phyloP scores from a whole-genome alignment of 257 asterid species.

The Plantago elongata region DNA sequence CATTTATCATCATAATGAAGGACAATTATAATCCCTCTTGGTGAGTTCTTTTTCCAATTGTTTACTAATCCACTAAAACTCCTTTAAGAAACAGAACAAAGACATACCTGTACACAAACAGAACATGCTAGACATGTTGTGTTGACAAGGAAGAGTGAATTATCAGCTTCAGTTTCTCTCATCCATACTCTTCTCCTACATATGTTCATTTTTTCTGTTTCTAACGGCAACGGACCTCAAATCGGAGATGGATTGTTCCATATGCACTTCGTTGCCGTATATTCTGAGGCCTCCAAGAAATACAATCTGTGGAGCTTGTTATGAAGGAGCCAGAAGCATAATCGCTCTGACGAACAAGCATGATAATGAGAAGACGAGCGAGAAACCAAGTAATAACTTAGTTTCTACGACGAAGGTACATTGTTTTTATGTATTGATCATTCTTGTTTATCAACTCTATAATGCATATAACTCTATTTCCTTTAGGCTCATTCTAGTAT shows the following conservation, averaged over 20 bases:
- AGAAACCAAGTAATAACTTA: constrained; percentile 26
- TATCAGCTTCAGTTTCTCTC: neutral
- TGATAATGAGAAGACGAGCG: constrained; percentile 42
- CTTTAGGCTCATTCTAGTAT: no score
- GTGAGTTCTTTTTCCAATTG: constrained; percentile 26
- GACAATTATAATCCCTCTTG: constrained; percentile 34
- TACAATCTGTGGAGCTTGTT: constrained; percentile 78
- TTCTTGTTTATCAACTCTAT: neutral
- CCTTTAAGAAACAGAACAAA: constrained; percentile 4
- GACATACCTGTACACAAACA: constrained; percentile 10
- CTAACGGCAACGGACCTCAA: neutral
- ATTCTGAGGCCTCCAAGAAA: constrained; percentile 84
- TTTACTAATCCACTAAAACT: constrained; percentile 23
- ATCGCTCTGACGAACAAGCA: constrained; percentile 55
- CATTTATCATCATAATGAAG: constrained; percentile 22
- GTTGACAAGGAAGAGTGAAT: constrained; percentile 21
- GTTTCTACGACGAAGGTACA: constrained; percentile 57
- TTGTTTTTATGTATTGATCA: neutral
- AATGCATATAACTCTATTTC: no score
- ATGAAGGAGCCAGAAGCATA: constrained; percentile 76
- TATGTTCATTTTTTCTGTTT: constrained; percentile 2
- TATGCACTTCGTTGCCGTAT: constrained; percentile 79
- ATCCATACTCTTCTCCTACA: neutral
- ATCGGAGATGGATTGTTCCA: constrained; percentile 70
- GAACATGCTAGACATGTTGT: constrained; percentile 23